Percentiles rank a stretch among this genome's conserved stretches.
Conservation (phyloP, 1,284 basidiomycete species). For the Farysia itapuensis region DNA sequence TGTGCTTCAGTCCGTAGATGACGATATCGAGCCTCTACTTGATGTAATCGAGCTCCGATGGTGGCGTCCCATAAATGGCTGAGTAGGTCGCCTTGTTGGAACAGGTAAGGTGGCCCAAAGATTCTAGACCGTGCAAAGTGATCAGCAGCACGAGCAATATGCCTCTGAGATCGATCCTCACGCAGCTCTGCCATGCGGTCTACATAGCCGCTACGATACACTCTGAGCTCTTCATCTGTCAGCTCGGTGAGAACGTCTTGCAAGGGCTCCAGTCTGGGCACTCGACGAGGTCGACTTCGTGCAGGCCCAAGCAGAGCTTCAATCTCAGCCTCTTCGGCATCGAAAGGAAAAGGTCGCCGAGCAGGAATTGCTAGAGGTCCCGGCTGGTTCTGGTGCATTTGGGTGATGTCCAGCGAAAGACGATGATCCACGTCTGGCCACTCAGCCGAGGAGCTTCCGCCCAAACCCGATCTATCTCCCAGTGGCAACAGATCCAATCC, state of each 20-base stretch:
- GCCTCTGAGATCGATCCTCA: background rate
- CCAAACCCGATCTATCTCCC: too few relatives aligned
- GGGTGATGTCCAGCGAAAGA: too few relatives aligned
- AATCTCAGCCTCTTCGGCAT: slow-evolving; percentile 4
- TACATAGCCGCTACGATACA: slow-evolving; percentile 9
- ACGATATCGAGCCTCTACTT: slow-evolving; percentile 2
- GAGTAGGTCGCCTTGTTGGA: slow-evolving; percentile 8
- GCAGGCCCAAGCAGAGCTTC: slow-evolving; percentile 4
- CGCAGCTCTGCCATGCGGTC: slow-evolving; percentile 13
- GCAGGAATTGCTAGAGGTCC: slow-evolving; percentile 9
- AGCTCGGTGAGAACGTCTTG: slow-evolving; percentile 14
- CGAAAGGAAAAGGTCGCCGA: slow-evolving; percentile 9
- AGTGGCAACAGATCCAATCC: too few relatives aligned
- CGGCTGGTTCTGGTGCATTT: background rate
- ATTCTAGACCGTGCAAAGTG: slow-evolving; percentile 1
- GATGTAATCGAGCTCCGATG: slow-evolving; percentile 10
- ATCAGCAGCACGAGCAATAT: background rate
- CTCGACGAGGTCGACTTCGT: slow-evolving; percentile 4
- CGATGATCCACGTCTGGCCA: slow-evolving; percentile 30
- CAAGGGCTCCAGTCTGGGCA: background rate
- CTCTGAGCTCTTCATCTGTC: slow-evolving; percentile 13
- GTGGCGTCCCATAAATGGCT: slow-evolving; percentile 19
- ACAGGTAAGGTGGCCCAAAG: slow-evolving; percentile 14
- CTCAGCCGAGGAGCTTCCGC: slow-evolving; percentile 6
- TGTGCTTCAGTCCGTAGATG: slow-evolving; percentile 6